These are phyloP conservation scores for Colletotrichum sp. DNA, from an alignment of 2,329 filamentous ascomycete genomes.

Conservation along the genomic window DNA sequence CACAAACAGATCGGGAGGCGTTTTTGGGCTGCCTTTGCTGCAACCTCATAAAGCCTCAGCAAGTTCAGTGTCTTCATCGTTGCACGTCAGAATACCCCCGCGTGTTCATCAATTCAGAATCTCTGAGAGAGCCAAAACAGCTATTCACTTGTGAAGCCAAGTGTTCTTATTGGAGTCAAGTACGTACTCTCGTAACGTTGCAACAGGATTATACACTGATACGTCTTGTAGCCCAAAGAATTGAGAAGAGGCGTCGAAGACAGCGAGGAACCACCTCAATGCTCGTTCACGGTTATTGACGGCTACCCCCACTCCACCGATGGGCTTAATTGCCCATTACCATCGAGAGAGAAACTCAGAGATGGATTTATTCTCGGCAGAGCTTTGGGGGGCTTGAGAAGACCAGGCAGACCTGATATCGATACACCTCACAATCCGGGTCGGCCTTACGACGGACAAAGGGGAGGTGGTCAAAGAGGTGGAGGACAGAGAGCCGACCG, in stretches of 20 bases:
- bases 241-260: background rate
- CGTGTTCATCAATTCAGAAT: background rate
- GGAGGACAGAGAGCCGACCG: background rate
- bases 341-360: background rate
- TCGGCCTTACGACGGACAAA: background rate
- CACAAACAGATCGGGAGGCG: background rate
- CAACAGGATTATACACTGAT: background rate
- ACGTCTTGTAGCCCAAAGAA: background rate
- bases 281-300: background rate
- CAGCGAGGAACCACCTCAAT: background rate
- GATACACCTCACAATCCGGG: background rate
- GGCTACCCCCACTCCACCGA: background rate
- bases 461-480: background rate
- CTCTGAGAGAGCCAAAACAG: background rate
- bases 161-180: background rate
- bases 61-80: background rate
- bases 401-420: background rate
- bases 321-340: accelerated
- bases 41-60: background rate
- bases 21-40: background rate
- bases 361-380: background rate
- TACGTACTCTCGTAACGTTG: background rate
- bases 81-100: background rate
- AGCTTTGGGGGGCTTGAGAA: background rate
- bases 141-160: background rate